Base-by-base conservation (phyloP, 805 yeast genomes). In the Grigorovia yakushimaensis region DNA sequence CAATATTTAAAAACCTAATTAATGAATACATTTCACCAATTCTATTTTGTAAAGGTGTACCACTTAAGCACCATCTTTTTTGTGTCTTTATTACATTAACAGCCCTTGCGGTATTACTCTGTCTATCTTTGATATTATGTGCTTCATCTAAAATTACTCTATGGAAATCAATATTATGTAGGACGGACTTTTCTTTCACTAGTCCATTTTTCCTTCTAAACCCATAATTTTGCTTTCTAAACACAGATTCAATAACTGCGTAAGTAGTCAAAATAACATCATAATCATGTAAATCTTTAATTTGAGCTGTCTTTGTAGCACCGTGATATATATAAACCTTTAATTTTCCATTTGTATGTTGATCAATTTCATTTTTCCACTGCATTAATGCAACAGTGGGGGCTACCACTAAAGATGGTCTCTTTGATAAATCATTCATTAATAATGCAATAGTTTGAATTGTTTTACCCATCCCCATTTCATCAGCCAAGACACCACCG, bases 401-500 rank as follows among this genome's bases (percentile, higher is more conserved):
- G 0, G 97, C 98, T 18, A 93, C 84, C 5, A 93, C 98, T 51
- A 93, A 68, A 54, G 82, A 86, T 9, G 97, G 97, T 10, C 78
- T 69, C 54, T 79, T 81, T 0, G 69, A 58, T 44, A 73, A 61
- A 62, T 88, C 94, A 42, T 73, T 65, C 79, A 89, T 78, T 59
- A 93, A 77, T 41, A 93, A 67, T 0, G 94, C 93, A 51, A 93
- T 91, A 37, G 96, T 91, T 67, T 93, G 98, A 44, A 93, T 89
- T 0, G 99, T 93, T 59, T 93, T 93, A 52, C 99, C 99, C 98
- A 93, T 91, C 36, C 99, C 99, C 99, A 93, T 93, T 66, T 93
- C 99, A 70, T 93, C 99, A 5, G 98, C 98, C 42, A 93, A 70
- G 9, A 93, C 82, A 15, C 98, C 98, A 22, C 98, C 98, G 15